A percentile compares a stretch with the other conserved stretches of the same genome.
Conservation (phyloP, 805 yeast species). For the Metschnikowia sp. region DNA sequence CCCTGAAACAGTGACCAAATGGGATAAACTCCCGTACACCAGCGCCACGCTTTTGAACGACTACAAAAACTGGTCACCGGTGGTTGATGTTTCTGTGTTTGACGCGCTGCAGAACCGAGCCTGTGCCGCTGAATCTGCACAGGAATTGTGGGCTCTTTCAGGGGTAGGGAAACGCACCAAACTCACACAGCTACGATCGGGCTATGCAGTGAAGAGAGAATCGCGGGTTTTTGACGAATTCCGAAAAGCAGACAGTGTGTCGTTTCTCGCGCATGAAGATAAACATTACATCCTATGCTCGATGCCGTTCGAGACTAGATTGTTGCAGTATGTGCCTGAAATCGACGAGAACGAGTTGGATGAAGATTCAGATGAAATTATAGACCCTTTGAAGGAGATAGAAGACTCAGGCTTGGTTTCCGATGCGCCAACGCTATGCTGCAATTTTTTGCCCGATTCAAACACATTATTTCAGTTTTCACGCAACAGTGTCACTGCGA, state of each 20-base stretch:
- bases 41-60: conserved; percentile 24
- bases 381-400: conserved; percentile 1
- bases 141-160: conserved; percentile 44
- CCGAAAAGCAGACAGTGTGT: conserved; percentile 27
- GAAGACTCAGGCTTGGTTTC: conserved; percentile 21
- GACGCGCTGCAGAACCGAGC: conserved; percentile 23
- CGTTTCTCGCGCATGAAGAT: conserved; percentile 16
- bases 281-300: conserved; percentile 31
- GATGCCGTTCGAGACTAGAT: conserved; percentile 35
- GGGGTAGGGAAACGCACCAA: conserved; percentile 35
- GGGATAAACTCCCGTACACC: conserved; percentile 19
- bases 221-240: conserved; percentile 27
- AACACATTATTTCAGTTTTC: conserved; percentile 28
- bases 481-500: conserved; percentile 17
- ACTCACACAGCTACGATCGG: conserved; percentile 31
- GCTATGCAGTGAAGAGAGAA: conserved; percentile 26
- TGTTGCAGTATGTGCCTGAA: conserved; percentile 31
- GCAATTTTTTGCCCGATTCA: conserved; percentile 10
- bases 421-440: conserved; percentile 21
- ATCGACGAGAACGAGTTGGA: conserved; percentile 23
- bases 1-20: background rate
- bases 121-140: conserved; percentile 18
- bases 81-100: conserved; percentile 38
- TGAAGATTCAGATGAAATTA: conserved; percentile 12
- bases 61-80: conserved; percentile 48